phyloP scores from a whole-genome alignment of 108 stramenopile genomes.

The Discostella stelligeroides region DNA sequence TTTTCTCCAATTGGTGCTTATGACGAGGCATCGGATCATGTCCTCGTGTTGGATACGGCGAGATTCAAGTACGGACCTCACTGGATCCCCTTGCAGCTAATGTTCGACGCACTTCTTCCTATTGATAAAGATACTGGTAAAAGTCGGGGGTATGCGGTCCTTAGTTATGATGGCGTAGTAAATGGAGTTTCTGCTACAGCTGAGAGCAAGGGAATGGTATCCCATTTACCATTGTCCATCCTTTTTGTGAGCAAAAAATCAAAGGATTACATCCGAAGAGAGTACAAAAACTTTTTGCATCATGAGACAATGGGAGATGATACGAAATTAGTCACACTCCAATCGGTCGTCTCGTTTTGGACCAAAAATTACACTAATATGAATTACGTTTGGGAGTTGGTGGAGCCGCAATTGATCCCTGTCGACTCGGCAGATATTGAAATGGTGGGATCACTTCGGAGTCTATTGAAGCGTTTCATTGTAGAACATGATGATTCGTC shows the following conservation, averaged over 20 bases:
- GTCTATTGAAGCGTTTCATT: constrained; percentile 22
- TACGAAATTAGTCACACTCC: constrained; percentile 36
- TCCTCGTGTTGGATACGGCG: constrained; percentile 85
- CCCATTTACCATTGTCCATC: constrained; percentile 59
- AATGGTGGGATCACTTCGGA: constrained; percentile 33
- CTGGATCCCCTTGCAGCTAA: constrained; percentile 61
- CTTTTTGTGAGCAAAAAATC: constrained; percentile 65
- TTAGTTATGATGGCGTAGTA: constrained; percentile 45
- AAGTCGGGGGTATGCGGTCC: constrained; percentile 80
- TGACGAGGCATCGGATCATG: constrained; percentile 58
- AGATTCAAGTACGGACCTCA: constrained; percentile 88
- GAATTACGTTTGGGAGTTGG: constrained; percentile 59
- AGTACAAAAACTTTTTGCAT: constrained; percentile 56
- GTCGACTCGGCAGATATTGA: constrained; percentile 35
- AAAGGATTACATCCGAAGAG: constrained; percentile 52
- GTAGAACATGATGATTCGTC: background rate
- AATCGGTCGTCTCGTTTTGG: constrained; percentile 63
- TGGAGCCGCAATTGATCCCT: constrained; percentile 62
- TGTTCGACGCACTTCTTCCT: constrained; percentile 70
- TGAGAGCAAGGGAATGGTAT: background rate
- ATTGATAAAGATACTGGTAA: constrained; percentile 76
- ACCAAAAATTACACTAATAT: constrained; percentile 35
- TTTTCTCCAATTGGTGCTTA: constrained; percentile 87
- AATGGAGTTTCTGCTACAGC: background rate
- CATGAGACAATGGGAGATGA: constrained; percentile 12